These are phyloP conservation scores for Lathyrus aphaca DNA, from an alignment of 306 rosid genomes.

Conservation along the genomic window DNA sequence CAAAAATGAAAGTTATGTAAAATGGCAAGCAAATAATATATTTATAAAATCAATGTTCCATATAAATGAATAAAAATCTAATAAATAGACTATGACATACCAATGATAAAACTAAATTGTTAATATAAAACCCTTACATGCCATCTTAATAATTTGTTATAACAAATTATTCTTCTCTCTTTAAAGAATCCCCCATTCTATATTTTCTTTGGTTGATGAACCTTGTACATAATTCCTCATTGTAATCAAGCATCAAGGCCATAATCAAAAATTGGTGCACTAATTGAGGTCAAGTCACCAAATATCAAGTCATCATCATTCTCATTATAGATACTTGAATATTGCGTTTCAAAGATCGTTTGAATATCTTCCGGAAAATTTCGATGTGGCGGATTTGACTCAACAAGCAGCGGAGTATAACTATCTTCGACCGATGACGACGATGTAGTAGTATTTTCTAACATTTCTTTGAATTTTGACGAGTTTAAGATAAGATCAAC, in stretches of 20 bases:
- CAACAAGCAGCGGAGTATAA: conserved; percentile 22
- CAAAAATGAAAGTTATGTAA: too few species aligned
- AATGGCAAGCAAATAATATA: too few species aligned
- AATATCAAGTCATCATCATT: conserved; percentile 77
- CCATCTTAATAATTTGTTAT: not conserved
- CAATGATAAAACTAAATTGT: conserved; percentile 8
- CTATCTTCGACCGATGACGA: not conserved
- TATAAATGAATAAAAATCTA: not conserved
- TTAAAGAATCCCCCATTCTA: conserved; percentile 30
- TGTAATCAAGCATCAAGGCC: conserved; percentile 58
- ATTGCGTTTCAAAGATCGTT: conserved; percentile 72
- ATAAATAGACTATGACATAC: not conserved
- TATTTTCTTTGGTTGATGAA: conserved; percentile 5
- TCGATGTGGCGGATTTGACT: conserved; percentile 44
- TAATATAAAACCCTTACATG: conserved; percentile 2
- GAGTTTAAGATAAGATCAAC: conserved; percentile 59
- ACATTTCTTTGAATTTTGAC: conserved; percentile 66
- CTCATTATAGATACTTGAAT: conserved; percentile 49
- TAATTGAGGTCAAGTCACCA: conserved; percentile 58
- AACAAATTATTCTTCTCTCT: not conserved
- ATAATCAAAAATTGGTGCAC: conserved; percentile 63
- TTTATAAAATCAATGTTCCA: not conserved
- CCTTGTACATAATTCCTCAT: not conserved
- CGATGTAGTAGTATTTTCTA: conserved; percentile 52
- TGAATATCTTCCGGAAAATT: conserved; percentile 87